phyloP scores from a whole-genome alignment of 768 basidiomycete species.

The Mycena amicta region DNA sequence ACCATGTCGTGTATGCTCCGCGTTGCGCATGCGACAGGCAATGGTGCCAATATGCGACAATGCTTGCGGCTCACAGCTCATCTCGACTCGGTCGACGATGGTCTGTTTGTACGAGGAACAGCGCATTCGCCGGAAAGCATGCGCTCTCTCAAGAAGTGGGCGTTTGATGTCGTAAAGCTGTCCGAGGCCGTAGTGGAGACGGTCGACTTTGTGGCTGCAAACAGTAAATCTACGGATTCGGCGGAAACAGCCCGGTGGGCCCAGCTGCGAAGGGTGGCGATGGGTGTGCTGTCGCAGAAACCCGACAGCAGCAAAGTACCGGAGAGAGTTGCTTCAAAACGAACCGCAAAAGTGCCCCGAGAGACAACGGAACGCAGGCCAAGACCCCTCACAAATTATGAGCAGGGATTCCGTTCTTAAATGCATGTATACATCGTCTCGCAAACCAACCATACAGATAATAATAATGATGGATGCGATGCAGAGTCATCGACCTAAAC shows the following conservation, averaged over 20 bases:
- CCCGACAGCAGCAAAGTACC: background rate
- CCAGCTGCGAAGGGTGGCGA: slow-evolving; percentile 17
- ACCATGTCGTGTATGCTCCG: slow-evolving; percentile 60
- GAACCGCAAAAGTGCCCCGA: background rate
- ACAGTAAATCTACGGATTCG: slow-evolving; percentile 8
- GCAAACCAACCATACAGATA: slow-evolving; percentile 9
- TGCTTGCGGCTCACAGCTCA: slow-evolving; percentile 59
- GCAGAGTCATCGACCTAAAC: slow-evolving; percentile 3
- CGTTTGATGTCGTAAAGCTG: slow-evolving; percentile 52
- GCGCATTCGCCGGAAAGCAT: slow-evolving; percentile 29
- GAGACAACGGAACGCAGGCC: background rate
- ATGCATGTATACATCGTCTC: slow-evolving; percentile 14
- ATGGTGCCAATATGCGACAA: slow-evolving; percentile 57
- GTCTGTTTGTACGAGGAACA: slow-evolving; percentile 32
- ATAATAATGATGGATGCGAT: slow-evolving; percentile 7
- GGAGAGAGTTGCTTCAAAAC: background rate
- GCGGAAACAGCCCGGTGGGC: slow-evolving; percentile 21
- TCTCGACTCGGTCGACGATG: slow-evolving; percentile 39
- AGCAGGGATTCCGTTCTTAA: background rate
- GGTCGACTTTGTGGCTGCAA: slow-evolving; percentile 35
- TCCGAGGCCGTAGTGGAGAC: slow-evolving; percentile 46
- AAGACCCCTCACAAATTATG: background rate
- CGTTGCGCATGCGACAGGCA: slow-evolving; percentile 55
- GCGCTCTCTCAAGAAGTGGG: slow-evolving; percentile 35
- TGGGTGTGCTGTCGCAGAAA: slow-evolving; percentile 5